Base-by-base conservation (phyloP, 1,284 basidiomycete species). In the Porodaedalea pini region DNA sequence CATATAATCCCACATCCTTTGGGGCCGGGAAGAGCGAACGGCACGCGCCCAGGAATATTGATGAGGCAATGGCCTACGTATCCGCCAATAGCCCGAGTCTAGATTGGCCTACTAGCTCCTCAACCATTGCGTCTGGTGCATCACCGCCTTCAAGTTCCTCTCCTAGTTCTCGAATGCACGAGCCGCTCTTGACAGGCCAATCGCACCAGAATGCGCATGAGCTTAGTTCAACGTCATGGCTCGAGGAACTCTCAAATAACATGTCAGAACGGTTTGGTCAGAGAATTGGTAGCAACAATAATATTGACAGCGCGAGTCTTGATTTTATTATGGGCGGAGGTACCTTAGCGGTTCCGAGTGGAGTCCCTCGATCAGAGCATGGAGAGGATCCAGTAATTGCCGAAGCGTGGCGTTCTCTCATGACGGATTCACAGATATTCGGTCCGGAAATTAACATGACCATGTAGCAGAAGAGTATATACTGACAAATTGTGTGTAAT, bases 371-470 rank as follows among this genome's bases (percentile, higher is more conserved):
- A 13, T 29, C 44, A 5, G 44, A 31, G n/a, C 25, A 27, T 34
- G 43, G 45, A 17, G 51, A 48, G 4, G 57, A 54, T 41, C 43
- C 34, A 19, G 27, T 43, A 27, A 25, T 58, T 10, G 37, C n/a
- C 19, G 57, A 58, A 23, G 45, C 57, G 3, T 58, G 57, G 57
- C 43, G 39, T n/a, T 39, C 57, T 13, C 8, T 58, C 32, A 48
- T 58, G 19, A 25, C n/a, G 4, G 51, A 54, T 25, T 25, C 49
- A n/a, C 36, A 41, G n/a, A n/a, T 50, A 25, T 41, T 31, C 11
- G 43, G 17, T 44, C 34, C 32, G 31, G 32, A 21, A 36, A n/a
- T 21, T 19, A 23, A 51, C 13, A 11, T n/a, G n/a, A n/a, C n/a
- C 17, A 41, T 41, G 40, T 34, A 34, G 6, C 32, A 34, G 32